These are phyloP conservation scores for Paecilomyces fulvus DNA, from an alignment of 2,329 filamentous ascomycete species.

Conservation along the genomic window DNA sequence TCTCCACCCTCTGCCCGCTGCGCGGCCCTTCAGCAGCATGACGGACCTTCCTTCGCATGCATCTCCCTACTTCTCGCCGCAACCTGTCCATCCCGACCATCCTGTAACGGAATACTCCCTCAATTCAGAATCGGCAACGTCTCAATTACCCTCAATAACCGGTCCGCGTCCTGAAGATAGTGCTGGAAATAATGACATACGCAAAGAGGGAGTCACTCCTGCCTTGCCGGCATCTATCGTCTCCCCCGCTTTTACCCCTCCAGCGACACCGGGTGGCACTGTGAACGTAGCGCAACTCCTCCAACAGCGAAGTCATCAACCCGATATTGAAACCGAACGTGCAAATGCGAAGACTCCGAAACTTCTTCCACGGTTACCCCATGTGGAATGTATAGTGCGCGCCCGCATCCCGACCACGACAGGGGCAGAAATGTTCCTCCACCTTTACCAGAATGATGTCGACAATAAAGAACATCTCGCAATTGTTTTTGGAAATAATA, in stretches of 20 bases:
- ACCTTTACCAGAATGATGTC: conserved; percentile 85
- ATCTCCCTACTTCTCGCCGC: conserved; percentile 41
- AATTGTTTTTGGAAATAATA: conserved; percentile 87
- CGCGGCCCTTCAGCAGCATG: conserved; percentile 31
- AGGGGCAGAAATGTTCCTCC: conserved; percentile 93
- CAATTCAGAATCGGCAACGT: conserved; percentile 4
- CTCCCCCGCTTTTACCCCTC: conserved; percentile 46
- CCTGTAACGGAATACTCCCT: conserved; percentile 15
- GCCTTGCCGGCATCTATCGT: conserved; percentile 45
- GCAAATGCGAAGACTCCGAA: conserved; percentile 52
- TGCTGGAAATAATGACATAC: conserved; percentile 14
- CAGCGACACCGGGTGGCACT: conserved; percentile 33
- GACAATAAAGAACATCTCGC: conserved; percentile 95
- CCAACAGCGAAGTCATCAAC: conserved; percentile 21
- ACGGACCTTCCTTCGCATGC: conserved; percentile 48
- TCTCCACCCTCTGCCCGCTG: neutral
- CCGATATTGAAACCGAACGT: conserved; percentile 21
- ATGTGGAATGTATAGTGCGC: conserved; percentile 88
- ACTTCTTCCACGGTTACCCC: conserved; percentile 65
- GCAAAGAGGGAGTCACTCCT: conserved; percentile 30
- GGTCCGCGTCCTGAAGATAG: conserved; percentile 9
- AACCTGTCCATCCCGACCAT: conserved; percentile 17
- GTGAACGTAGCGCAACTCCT: conserved; percentile 22
- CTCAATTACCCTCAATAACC: conserved; percentile 3
- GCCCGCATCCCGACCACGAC: conserved; percentile 88